Evolutionary conservation across 805 yeast species (phyloP).

Genomic region (Metschnikowia bowlesiae): DNA sequence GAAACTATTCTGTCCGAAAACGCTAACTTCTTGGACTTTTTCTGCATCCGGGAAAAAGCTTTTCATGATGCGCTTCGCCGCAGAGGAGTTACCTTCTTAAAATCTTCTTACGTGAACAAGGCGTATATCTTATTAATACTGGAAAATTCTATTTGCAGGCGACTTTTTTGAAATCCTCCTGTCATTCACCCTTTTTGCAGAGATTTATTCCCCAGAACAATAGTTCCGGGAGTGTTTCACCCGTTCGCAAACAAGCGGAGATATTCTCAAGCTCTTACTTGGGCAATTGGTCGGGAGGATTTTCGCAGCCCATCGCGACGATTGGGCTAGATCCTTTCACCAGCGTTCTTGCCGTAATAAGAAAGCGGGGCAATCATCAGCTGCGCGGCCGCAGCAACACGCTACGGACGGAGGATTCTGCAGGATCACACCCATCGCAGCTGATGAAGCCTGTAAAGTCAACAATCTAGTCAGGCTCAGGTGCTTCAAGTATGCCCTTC

Average conservation of each 20-base stretch:
- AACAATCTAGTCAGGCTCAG: background rate
- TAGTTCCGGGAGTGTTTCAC: no score
- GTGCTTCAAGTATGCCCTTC: conserved; percentile 14
- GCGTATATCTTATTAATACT: no score
- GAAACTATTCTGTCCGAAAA: no score
- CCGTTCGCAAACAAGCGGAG: no score
- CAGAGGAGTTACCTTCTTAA: no score
- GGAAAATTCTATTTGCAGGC: no score
- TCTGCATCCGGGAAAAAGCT: background rate
- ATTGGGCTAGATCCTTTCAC: background rate
- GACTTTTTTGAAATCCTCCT: no score
- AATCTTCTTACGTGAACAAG: no score
- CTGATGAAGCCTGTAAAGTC: background rate
- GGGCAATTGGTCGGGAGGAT: no score
- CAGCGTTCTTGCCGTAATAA: background rate
- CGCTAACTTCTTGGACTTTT: background rate
- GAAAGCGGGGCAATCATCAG: background rate
- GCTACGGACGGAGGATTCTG: background rate
- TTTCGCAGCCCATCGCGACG: background rate
- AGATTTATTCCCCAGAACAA: no score
- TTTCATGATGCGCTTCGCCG: background rate
- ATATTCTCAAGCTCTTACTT: no score
- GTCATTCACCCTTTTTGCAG: no score
- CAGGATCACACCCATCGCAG: background rate
- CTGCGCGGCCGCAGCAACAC: background rate